Percentiles rank a stretch among this genome's conserved stretches.
Evolutionary conservation across 2,329 filamentous ascomycete species (phyloP).

Genomic region (Nannizzia gypsea): DNA sequence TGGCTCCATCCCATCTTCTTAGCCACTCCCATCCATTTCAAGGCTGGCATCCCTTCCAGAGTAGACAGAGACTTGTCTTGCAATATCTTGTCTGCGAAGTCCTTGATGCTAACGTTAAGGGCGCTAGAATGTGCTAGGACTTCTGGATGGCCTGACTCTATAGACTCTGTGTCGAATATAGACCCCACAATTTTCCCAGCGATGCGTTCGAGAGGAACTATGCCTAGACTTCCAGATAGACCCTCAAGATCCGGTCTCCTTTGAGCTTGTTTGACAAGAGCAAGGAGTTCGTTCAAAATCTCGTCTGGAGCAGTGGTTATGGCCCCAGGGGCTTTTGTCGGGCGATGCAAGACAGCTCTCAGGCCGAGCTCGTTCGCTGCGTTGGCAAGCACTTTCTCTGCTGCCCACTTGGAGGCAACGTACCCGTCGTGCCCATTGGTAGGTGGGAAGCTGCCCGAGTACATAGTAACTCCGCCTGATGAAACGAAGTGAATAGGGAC

Average conservation of each 20-base stretch:
- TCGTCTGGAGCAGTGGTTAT: background rate
- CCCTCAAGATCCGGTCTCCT: background rate
- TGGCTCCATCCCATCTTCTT: constrained; percentile 6
- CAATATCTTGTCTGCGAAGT: background rate
- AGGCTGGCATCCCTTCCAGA: background rate
- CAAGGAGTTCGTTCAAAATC: background rate
- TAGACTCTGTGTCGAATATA: background rate
- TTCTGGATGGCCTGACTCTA: background rate
- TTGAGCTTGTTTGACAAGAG: background rate
- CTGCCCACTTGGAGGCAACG: constrained; percentile 29
- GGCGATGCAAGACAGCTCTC: constrained; percentile 4
- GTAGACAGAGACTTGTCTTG: background rate
- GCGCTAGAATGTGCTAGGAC: background rate
- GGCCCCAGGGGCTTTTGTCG: background rate
- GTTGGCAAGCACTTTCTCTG: constrained; percentile 25
- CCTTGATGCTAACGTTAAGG: constrained; percentile 1
- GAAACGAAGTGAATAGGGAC: constrained; percentile 26
- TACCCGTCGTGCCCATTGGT: constrained; percentile 27
- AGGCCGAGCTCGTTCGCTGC: background rate
- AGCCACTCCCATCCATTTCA: constrained; percentile 4
- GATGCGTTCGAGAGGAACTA: background rate
- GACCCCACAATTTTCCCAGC: background rate
- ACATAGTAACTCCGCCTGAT: constrained; percentile 15
- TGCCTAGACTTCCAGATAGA: background rate
- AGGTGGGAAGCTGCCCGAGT: constrained; percentile 10